Percentiles rank a stretch among this genome's conserved stretches.
Conservation (phyloP, 192 early-diverging fungal species). For the Coemansia sp. region DNA sequence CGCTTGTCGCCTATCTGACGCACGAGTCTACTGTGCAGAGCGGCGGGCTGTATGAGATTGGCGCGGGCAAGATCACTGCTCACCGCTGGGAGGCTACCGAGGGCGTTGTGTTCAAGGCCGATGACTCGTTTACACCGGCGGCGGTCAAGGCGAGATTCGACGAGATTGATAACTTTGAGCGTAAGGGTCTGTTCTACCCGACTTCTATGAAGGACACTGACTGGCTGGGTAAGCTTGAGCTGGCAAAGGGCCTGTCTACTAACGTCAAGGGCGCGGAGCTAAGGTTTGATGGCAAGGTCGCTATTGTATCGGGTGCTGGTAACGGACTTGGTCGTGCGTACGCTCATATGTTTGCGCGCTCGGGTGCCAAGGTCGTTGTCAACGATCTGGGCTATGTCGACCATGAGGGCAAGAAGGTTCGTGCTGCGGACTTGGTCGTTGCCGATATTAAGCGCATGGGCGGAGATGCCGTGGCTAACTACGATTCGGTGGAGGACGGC, state of each 20-base stretch:
- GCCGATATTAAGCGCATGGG: conserved; percentile 77
- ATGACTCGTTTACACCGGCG: conserved; percentile 80
- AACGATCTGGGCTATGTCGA: conserved; percentile 80
- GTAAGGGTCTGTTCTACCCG: conserved; percentile 57
- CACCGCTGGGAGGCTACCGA: conserved; percentile 87
- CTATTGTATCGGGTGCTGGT: conserved; percentile 89
- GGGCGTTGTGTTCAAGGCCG: conserved; percentile 90
- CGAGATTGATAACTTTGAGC: conserved; percentile 73
- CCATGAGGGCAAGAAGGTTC: conserved; percentile 40
- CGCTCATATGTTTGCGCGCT: conserved; percentile 78
- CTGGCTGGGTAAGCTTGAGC: conserved; percentile 75
- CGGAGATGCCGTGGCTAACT: conserved; percentile 87
- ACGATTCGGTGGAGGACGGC: conserved; percentile 97
- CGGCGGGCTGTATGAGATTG: conserved; percentile 91
- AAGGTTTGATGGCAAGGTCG: conserved; percentile 78
- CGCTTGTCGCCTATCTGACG: conserved; percentile 89
- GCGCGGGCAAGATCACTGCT: conserved; percentile 87
- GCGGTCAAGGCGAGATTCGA: conserved; percentile 75
- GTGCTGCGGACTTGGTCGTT: conserved; percentile 75
- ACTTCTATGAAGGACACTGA: conserved; percentile 74
- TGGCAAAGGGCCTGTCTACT: conserved; percentile 64
- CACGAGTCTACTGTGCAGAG: conserved; percentile 82
- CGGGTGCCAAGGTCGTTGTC: conserved; percentile 88
- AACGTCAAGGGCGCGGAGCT: conserved; percentile 61
- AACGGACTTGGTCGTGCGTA: conserved; percentile 89